phyloP scores from a whole-genome alignment of 2,329 filamentous ascomycete species.

The Xylariaceae sp. region DNA sequence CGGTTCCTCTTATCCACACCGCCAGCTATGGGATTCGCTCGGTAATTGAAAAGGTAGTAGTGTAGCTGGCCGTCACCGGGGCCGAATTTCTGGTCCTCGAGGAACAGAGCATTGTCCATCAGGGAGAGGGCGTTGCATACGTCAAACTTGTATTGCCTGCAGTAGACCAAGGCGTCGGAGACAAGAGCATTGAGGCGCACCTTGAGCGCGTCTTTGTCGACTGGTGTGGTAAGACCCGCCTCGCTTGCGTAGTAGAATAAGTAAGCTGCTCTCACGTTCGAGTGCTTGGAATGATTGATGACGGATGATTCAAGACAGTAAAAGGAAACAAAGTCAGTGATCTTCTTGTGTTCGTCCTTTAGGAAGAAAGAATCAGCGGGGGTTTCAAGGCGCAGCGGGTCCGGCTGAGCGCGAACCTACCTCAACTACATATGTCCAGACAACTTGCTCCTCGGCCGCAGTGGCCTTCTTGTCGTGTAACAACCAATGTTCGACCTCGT shows the following conservation, averaged over 20 bases:
- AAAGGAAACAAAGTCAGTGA: conserved; percentile 97
- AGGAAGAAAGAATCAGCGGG: neutral
- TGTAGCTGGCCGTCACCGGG: conserved; percentile 92
- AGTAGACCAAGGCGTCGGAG: conserved; percentile 81
- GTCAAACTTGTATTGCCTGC: conserved; percentile 82
- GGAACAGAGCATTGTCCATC: conserved; percentile 90
- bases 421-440: conserved; percentile 93
- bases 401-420: conserved; percentile 37
- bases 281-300: conserved; percentile 76
- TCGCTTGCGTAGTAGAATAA: conserved; percentile 96
- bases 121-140: conserved; percentile 95
- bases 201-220: conserved; percentile 62
- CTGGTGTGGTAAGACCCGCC: conserved; percentile 61
- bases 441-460: conserved; percentile 69
- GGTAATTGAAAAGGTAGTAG: conserved; percentile 98
- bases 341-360: conserved; percentile 66
- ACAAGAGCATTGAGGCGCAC: conserved; percentile 77
- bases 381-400: too few species aligned
- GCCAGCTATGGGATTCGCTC: conserved; percentile 78
- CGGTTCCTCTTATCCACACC: conserved; percentile 79
- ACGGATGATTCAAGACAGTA: conserved; percentile 93
- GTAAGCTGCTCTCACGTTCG: conserved; percentile 83
- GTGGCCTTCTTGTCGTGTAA: conserved; percentile 61
- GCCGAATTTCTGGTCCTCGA: conserved; percentile 92
- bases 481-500: conserved; percentile 87